A percentile compares a stretch with the other conserved stretches of the same genome.
Conservation (phyloP, 2,329 filamentous ascomycete genomes). For the Colletotrichum sp. region DNA sequence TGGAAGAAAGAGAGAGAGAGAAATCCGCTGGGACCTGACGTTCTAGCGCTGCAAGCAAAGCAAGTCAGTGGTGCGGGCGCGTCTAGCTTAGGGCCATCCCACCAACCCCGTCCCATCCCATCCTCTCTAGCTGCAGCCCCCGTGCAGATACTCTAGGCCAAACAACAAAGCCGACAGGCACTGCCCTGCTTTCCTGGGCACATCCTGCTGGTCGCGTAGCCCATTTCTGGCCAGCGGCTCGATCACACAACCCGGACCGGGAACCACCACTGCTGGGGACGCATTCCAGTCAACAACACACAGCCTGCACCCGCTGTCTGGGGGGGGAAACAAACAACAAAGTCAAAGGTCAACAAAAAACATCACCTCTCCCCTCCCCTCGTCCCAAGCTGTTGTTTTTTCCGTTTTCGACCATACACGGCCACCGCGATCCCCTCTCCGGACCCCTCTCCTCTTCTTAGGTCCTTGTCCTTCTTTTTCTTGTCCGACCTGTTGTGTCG, state of each 20-base stretch:
- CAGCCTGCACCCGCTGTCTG: not conserved
- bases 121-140: constrained; percentile 12
- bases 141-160: not conserved
- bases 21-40: not conserved
- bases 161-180: constrained; percentile 21
- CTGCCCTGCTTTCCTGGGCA: constrained; percentile 1
- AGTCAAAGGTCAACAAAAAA: constrained; percentile 20
- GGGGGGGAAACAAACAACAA: constrained; percentile 17
- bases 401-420: not conserved
- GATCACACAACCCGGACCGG: not conserved
- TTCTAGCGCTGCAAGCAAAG: not conserved
- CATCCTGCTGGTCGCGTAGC: constrained; percentile 1
- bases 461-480: not conserved
- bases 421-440: not conserved
- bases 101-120: not conserved
- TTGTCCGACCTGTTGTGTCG: not conserved
- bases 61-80: constrained; percentile 1
- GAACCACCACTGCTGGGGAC: constrained; percentile 9
- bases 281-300: constrained; percentile 22
- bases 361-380: not conserved
- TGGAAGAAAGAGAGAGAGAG: not conserved
- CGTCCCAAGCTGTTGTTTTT: not conserved
- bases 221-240: not conserved
- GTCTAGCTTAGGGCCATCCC: constrained; percentile 11
- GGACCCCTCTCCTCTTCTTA: not conserved